A percentile compares a stretch with the other conserved stretches of the same genome.
phyloP scores from a whole-genome alignment of 2,329 filamentous ascomycete species.

The Ophiobolus disseminans region DNA sequence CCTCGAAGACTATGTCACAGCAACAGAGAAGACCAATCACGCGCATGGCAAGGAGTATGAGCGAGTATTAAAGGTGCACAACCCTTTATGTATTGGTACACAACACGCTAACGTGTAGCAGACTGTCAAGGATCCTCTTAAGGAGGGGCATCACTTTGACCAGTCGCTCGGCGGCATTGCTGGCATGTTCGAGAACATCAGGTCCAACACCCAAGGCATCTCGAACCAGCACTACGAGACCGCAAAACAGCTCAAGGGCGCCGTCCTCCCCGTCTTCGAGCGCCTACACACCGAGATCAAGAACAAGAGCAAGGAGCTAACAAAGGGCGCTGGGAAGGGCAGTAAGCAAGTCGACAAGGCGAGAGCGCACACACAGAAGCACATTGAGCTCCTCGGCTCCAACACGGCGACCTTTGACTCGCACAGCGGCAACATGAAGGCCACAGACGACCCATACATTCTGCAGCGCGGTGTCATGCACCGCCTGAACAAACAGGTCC shows the following conservation, averaged over 20 bases:
- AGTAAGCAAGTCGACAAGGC: slow-evolving; percentile 93
- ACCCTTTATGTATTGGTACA: neutral
- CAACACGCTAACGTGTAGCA: slow-evolving; percentile 46
- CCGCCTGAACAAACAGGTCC: slow-evolving; percentile 86
- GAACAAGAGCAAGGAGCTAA: slow-evolving; percentile 90
- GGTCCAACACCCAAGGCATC: slow-evolving; percentile 86
- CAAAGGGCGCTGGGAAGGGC: slow-evolving; percentile 78
- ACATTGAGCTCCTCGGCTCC: slow-evolving; percentile 91
- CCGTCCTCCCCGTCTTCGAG: slow-evolving; percentile 86
- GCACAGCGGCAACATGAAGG: slow-evolving; percentile 71
- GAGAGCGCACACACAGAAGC: slow-evolving; percentile 85
- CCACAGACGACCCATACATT: slow-evolving; percentile 86
- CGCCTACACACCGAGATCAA: slow-evolving; percentile 96
- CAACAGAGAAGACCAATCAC: slow-evolving; percentile 85
- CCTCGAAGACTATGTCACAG: slow-evolving; percentile 85
- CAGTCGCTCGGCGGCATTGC: slow-evolving; percentile 85
- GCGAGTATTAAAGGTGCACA: slow-evolving; percentile 80
- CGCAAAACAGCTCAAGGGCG: slow-evolving; percentile 85
- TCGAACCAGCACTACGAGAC: slow-evolving; percentile 90
- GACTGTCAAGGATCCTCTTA: slow-evolving; percentile 85
- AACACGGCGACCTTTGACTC: slow-evolving; percentile 83
- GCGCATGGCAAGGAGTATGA: slow-evolving; percentile 93
- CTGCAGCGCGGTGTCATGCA: slow-evolving; percentile 81
- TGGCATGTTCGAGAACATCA: slow-evolving; percentile 92
- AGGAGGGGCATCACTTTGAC: slow-evolving; percentile 92